Conservation (phyloP, 805 yeast species). For the Teunomyces barrocoloradensis region DNA sequence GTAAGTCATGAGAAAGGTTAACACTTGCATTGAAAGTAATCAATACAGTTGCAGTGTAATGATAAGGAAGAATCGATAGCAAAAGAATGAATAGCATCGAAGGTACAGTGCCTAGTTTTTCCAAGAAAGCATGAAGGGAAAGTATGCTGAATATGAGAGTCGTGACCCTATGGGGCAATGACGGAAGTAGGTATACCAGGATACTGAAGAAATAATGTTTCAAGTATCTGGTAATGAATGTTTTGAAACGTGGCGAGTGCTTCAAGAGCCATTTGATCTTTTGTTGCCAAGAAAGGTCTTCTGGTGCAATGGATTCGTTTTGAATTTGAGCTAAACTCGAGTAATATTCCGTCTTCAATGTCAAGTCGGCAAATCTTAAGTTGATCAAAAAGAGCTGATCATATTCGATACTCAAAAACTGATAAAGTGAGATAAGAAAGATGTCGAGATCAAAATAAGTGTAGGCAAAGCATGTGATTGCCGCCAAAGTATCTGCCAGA, state of each 20-base stretch:
- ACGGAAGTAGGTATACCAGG: slow-evolving; percentile 24
- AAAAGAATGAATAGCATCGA: slow-evolving; percentile 38
- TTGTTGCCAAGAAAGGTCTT: slow-evolving; percentile 3
- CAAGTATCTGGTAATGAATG: slow-evolving; percentile 16
- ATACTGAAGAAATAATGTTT: slow-evolving; percentile 23
- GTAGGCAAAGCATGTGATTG: slow-evolving; percentile 11
- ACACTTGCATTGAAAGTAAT: slow-evolving; percentile 47
- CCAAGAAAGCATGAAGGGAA: slow-evolving; percentile 44
- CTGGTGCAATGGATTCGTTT: slow-evolving; percentile 4
- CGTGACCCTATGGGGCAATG: slow-evolving; percentile 27
- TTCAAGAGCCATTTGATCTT: slow-evolving; percentile 7
- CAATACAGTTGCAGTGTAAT: slow-evolving; percentile 34
- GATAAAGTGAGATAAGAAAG: slow-evolving; percentile 15
- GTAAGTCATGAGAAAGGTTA: slow-evolving; percentile 43
- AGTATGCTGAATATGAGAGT: slow-evolving; percentile 38
- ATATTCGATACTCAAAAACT: slow-evolving; percentile 13
- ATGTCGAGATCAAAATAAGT: slow-evolving; percentile 18
- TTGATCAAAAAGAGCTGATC: slow-evolving; percentile 19
- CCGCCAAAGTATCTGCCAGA: not conserved
- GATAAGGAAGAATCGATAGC: slow-evolving; percentile 33
- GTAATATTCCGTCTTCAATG: slow-evolving; percentile 8
- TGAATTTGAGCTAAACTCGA: slow-evolving; percentile 5
- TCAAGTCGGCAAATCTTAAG: slow-evolving; percentile 16
- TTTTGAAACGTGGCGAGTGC: slow-evolving; percentile 18
- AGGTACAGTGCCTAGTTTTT: slow-evolving; percentile 45